Conservation (phyloP, 192 early-diverging fungal genomes). For the Umbelopsis sp. region DNA sequence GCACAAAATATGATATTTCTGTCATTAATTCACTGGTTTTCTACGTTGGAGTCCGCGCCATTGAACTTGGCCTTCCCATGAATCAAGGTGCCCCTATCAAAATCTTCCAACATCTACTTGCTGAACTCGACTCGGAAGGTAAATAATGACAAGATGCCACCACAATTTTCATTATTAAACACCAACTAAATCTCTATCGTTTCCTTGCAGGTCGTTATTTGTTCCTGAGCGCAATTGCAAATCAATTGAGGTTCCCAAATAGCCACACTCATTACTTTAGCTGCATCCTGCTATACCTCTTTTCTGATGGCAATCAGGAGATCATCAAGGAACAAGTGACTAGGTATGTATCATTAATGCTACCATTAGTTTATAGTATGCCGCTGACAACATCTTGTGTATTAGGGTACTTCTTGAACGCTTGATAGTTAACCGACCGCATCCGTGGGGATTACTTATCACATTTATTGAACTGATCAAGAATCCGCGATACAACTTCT, state of each 20-base stretch:
- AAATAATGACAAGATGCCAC: not conserved
- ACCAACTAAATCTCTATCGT: slow-evolving; percentile 9
- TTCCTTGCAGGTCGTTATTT: slow-evolving; percentile 71
- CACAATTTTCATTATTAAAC: not conserved
- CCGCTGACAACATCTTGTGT: not conserved
- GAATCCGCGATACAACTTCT: slow-evolving; percentile 73
- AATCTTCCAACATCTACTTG: slow-evolving; percentile 80
- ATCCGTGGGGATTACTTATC: slow-evolving; percentile 96
- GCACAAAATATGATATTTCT: slow-evolving; percentile 73
- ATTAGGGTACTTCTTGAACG: slow-evolving; percentile 89
- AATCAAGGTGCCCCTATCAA: slow-evolving; percentile 75
- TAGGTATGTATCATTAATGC: slow-evolving; percentile 41
- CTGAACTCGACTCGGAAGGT: slow-evolving; percentile 78
- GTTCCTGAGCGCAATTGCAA: slow-evolving; percentile 89
- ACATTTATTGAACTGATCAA: slow-evolving; percentile 98
- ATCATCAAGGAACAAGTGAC: slow-evolving; percentile 94
- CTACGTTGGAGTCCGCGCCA: slow-evolving; percentile 82
- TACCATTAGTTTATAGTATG: not conserved
- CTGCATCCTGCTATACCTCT: slow-evolving; percentile 84
- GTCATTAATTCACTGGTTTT: slow-evolving; percentile 88
- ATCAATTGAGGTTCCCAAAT: slow-evolving; percentile 97
- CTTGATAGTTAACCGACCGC: slow-evolving; percentile 93
- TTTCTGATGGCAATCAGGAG: slow-evolving; percentile 76
- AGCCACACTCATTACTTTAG: slow-evolving; percentile 96
- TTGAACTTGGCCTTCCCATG: slow-evolving; percentile 52